Percentiles rank a stretch among this genome's conserved stretches.
Conservation (phyloP, 1,284 basidiomycete species). For the Hemileia vastatrix region DNA sequence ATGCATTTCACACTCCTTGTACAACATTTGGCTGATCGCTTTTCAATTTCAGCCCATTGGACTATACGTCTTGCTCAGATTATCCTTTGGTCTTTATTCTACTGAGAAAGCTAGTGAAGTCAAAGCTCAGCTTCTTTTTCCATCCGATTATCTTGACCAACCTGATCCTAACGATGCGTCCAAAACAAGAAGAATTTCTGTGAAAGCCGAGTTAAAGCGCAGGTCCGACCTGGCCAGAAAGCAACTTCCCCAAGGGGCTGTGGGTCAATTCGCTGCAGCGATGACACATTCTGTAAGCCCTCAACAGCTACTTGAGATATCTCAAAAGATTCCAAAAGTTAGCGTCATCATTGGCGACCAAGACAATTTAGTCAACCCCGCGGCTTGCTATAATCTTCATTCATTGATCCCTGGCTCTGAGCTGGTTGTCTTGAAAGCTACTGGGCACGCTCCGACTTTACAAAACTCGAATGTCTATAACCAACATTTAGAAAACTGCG, state of each 20-base stretch:
- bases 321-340: conserved; percentile 50
- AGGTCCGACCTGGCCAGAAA: neutral
- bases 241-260: neutral
- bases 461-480: too few relatives aligned
- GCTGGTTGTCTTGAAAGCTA: conserved; percentile 55
- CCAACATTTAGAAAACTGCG: too few relatives aligned
- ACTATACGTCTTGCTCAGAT: neutral
- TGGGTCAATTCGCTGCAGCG: conserved; percentile 8
- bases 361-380: conserved; percentile 58
- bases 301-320: conserved; percentile 53
- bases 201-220: neutral
- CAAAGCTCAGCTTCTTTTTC: neutral
- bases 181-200: neutral
- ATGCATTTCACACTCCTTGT: conserved; percentile 49
- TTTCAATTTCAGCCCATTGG: neutral
- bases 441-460: conserved; percentile 64
- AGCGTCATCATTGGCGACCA: conserved; percentile 63
- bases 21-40: neutral
- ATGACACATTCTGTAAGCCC: conserved; percentile 55
- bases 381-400: conserved; percentile 55
- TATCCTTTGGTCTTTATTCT: neutral
- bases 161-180: neutral
- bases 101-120: neutral
- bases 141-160: neutral
- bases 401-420: conserved; percentile 61